Percentiles rank a stretch among this genome's conserved stretches.
These are phyloP conservation scores for Apocynum venetum DNA, from an alignment of 257 asterid species.

Conservation along the genomic window DNA sequence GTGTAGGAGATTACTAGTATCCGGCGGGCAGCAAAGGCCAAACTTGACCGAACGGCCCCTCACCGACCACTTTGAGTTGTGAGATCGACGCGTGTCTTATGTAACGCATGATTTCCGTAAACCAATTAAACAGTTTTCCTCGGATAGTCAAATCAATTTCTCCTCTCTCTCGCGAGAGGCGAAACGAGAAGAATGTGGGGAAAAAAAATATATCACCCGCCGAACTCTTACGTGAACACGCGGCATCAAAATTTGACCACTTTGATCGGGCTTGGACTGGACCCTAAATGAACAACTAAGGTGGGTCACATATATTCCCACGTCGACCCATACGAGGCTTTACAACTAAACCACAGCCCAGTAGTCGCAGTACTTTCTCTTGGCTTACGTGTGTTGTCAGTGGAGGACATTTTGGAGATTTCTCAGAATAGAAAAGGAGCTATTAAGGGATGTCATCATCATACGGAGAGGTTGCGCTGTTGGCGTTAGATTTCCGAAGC, in stretches of 20 bases:
- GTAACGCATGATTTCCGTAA: conserved; percentile 1
- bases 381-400: not conserved
- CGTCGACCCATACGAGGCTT: not conserved
- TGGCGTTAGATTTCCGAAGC: conserved; percentile 2
- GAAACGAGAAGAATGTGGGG: not conserved
- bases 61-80: not conserved
- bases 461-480: not conserved
- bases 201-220: not conserved
- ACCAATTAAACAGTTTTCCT: not conserved
- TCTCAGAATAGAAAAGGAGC: not conserved
- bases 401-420: not conserved
- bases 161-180: not conserved
- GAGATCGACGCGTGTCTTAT: not conserved
- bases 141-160: not conserved
- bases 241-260: not conserved
- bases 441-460: not conserved
- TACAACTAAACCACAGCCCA: not conserved
- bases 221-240: not conserved
- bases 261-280: not conserved
- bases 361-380: not conserved
- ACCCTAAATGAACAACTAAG: not conserved
- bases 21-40: not conserved
- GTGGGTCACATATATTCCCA: not conserved
- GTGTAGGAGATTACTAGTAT: not conserved
- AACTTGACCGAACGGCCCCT: not conserved